Conservation (phyloP, 2,329 filamentous ascomycete species). For the Taxawa tesnikishii region DNA sequence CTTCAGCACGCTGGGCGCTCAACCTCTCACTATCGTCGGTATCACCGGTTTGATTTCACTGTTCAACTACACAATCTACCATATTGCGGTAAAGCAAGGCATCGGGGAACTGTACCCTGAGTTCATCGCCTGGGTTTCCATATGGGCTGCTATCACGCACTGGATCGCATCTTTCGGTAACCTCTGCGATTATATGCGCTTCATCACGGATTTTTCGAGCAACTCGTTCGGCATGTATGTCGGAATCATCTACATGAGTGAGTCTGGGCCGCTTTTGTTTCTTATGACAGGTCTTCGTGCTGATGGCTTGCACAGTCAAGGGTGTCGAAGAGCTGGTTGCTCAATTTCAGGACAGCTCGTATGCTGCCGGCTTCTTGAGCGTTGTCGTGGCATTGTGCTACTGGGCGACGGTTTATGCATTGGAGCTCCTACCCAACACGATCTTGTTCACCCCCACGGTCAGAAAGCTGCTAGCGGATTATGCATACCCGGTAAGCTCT, state of each 20-base stretch:
- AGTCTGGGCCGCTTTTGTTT: conserved; percentile 4
- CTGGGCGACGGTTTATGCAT: conserved; percentile 36
- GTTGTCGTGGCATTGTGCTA: conserved; percentile 40
- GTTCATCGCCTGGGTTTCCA: conserved; percentile 44
- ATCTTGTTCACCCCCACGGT: conserved; percentile 31
- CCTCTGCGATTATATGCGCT: conserved; percentile 45
- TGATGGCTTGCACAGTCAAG: conserved; percentile 29
- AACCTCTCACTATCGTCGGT: conserved; percentile 45
- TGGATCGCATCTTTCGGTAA: conserved; percentile 43
- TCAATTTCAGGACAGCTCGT: conserved; percentile 30
- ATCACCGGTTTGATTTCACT: conserved; percentile 41
- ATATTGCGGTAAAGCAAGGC: conserved; percentile 40
- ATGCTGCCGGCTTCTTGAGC: conserved; percentile 34
- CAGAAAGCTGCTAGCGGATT: conserved; percentile 38
- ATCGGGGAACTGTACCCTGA: conserved; percentile 35
- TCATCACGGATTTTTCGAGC: conserved; percentile 45
- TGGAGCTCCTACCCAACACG: conserved; percentile 37
- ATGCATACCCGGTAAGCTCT: conserved; percentile 34
- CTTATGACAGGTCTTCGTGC: background rate
- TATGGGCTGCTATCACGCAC: conserved; percentile 46
- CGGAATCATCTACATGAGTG: conserved; percentile 41
- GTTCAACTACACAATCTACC: conserved; percentile 50
- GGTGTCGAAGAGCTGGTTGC: conserved; percentile 44
- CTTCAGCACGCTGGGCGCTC: conserved; percentile 39
- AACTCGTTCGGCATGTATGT: conserved; percentile 44